Percentiles rank a stretch among this genome's conserved stretches.
Evolutionary conservation across 106 monocot species (phyloP).

Genomic region (Phalaenopsis equestris): DNA sequence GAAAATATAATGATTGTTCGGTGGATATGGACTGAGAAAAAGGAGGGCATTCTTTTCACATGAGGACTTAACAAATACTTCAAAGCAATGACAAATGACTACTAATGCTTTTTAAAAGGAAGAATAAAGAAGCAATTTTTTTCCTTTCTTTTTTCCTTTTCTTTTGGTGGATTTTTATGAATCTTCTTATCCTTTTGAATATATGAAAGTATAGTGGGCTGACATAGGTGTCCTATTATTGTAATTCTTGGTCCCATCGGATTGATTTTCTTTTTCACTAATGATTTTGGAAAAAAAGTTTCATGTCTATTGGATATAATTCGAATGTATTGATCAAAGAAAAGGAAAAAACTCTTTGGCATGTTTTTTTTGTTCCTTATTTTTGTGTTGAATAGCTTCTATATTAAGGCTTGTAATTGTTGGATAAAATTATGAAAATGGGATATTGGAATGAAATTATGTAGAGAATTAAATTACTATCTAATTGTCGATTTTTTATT

Average conservation of each 20-base stretch:
- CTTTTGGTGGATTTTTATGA: not conserved
- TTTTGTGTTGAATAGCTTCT: no score
- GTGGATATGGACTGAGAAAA: not conserved
- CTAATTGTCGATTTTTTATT: no score
- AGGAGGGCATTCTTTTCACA: not conserved
- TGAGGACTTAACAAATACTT: not conserved
- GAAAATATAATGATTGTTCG: not conserved
- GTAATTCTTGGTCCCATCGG: not conserved
- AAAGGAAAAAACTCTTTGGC: no score
- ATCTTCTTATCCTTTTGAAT: not conserved
- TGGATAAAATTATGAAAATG: no score
- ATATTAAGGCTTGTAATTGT: no score
- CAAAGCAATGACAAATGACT: not conserved
- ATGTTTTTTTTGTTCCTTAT: no score
- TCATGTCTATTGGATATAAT: no score
- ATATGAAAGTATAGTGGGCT: not conserved
- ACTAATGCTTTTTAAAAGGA: not conserved
- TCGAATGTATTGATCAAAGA: no score
- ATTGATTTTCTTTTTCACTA: no score
- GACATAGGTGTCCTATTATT: not conserved
- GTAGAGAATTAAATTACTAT: no score
- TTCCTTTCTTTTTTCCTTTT: not conserved
- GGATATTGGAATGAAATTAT: no score
- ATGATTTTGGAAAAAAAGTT: no score
- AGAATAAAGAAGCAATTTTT: not conserved